Evolutionary conservation across 2,329 filamentous ascomycete genomes (phyloP).

Genomic region (Scedosporium boydii): DNA sequence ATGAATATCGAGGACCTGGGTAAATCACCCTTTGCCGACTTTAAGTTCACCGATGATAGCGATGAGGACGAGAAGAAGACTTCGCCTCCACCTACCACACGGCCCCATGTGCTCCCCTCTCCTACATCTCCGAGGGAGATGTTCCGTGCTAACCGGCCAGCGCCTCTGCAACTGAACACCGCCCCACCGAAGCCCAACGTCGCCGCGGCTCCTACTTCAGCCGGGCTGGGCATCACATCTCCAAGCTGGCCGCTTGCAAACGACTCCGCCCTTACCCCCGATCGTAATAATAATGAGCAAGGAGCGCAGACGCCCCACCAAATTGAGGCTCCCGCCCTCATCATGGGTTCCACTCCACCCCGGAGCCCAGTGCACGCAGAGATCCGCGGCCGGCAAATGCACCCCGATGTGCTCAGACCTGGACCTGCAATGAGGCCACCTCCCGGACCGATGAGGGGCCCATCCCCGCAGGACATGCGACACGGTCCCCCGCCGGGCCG

Average conservation of each 20-base stretch:
- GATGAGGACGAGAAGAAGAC: neutral
- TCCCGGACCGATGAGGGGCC: neutral
- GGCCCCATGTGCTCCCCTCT: neutral
- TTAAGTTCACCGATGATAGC: slow-evolving; percentile 1
- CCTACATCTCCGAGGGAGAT: neutral
- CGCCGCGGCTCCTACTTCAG: neutral
- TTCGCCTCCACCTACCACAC: neutral
- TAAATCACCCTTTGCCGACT: slow-evolving; percentile 2
- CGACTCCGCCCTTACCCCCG: neutral
- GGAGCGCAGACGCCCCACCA: neutral
- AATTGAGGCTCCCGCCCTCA: neutral
- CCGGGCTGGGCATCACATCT: neutral
- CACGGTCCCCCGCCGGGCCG: neutral
- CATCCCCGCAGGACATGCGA: neutral
- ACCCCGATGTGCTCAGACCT: neutral
- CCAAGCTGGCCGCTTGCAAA: neutral
- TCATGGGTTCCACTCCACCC: neutral
- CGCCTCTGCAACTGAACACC: neutral
- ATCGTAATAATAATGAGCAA: no score
- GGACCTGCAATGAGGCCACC: neutral
- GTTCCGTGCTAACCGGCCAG: slow-evolving; percentile 1
- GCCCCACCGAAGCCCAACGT: neutral
- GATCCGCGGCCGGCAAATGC: neutral
- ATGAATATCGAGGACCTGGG: slow-evolving; percentile 31
- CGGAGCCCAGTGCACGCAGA: neutral